Conservation (phyloP, 345 rosid species). For the Corymbia maculata region DNA sequence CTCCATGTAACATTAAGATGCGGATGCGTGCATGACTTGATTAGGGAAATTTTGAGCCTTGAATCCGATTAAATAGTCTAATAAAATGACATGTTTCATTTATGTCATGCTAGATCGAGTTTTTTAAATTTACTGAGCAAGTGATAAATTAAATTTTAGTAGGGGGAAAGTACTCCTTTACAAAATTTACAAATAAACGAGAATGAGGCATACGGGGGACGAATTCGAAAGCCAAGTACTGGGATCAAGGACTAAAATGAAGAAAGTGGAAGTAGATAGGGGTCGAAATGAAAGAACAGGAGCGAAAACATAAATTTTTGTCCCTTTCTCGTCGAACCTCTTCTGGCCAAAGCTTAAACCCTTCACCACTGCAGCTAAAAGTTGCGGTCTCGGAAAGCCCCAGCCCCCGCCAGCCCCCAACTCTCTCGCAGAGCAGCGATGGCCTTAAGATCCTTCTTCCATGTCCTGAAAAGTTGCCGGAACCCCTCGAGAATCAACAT, state of each 20-base stretch:
- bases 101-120: not conserved
- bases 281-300: not conserved
- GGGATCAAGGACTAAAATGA: not conserved
- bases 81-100: not conserved
- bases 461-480: not conserved
- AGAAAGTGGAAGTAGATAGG: not conserved
- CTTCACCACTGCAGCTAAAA: not conserved
- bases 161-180: not conserved
- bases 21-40: not conserved
- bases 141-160: not conserved
- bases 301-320: not conserved
- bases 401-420: too few relatives aligned
- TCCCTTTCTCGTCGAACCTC: not conserved
- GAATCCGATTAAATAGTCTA: not conserved
- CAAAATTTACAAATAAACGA: not conserved
- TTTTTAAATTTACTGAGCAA: rapidly evolving
- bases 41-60: not conserved
- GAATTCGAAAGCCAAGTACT: not conserved
- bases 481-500: not conserved
- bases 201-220: not conserved
- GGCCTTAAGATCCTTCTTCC: not conserved
- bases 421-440: not conserved
- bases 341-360: not conserved
- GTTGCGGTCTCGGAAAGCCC: too few relatives aligned
- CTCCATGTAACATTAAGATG: not conserved